Conservation (phyloP, 768 basidiomycete species). For the Basidioascus undulatus region DNA sequence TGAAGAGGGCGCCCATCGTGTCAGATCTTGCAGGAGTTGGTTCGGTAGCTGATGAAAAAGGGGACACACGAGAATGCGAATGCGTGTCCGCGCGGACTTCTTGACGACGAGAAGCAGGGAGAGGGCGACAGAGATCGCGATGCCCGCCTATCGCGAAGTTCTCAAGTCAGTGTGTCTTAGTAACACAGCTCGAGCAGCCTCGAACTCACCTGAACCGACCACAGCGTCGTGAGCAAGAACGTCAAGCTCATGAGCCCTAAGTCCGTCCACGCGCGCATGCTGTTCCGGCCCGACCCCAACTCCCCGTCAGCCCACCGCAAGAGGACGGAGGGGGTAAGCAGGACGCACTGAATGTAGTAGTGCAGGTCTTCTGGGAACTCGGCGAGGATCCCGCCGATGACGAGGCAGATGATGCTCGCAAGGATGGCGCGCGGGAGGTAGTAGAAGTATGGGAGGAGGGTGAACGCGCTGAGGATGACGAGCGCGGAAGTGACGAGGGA, state of each 20-base stretch:
- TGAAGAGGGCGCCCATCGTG: slow-evolving; percentile 1
- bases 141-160: slow-evolving; percentile 31
- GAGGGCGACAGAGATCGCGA: slow-evolving; percentile 65
- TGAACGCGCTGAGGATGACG: slow-evolving; percentile 66
- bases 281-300: slow-evolving; percentile 15
- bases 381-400: slow-evolving; percentile 57
- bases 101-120: slow-evolving; percentile 74
- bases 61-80: slow-evolving; percentile 61
- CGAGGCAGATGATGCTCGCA: slow-evolving; percentile 60
- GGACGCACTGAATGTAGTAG: slow-evolving; percentile 45
- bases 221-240: slow-evolving; percentile 63
- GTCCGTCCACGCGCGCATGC: slow-evolving; percentile 85
- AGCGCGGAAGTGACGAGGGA: slow-evolving; percentile 49
- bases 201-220: slow-evolving; percentile 48
- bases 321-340: neutral
- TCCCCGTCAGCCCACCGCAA: neutral
- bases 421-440: slow-evolving; percentile 75
- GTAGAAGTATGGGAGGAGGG: slow-evolving; percentile 62
- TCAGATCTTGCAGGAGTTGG: neutral
- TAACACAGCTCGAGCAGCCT: neutral
- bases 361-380: slow-evolving; percentile 70
- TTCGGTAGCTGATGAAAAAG: neutral
- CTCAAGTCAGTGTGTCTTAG: neutral
- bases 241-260: slow-evolving; percentile 66
- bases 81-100: slow-evolving; percentile 63